Evolutionary conservation across 352 stramenopile species (phyloP), one percentile per base, ranked within the genome.

Genomic region (Phytophthora sansomeana): DNA sequence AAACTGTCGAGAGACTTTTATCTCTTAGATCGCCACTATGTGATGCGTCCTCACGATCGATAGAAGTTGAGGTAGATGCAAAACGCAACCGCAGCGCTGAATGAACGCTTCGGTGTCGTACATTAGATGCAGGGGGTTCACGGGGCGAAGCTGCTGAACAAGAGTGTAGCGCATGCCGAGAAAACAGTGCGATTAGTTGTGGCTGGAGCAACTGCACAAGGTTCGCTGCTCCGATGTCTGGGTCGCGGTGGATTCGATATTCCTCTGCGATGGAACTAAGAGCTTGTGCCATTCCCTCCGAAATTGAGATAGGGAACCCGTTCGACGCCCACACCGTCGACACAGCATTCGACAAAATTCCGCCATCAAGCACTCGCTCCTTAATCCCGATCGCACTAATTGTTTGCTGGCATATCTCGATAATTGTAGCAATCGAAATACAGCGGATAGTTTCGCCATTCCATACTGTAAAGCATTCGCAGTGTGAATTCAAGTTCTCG

Each of bases 1-100:
- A 54, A 28, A 77, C 49, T 44, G 69, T 78, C 0, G 63, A 70
- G 4, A 72, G 28, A 33, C 21, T 24, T 24, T 24, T 3, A 24
- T 74, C 39, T 24, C 49, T 59, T 7, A 16, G 11, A 52, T 59
- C 28, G 39, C 13, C 2, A 0, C 48, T 19, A 47, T 16, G 14
- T 35, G 39, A 28, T 26, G 41, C 29, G 21, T 48, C 41, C 32
- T 61, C 46, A 36, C 21, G n/a, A 39, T 65, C 57, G 39, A 24
- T 58, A 19, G 3, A 1, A 24, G 32, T 57, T 44, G 44, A 64
- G 10, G 52, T 72, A 3, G 44, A 24, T 66, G 49, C 59, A 36
- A 74, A 65, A 11, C 79, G 77, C 49, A 91, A 63, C 4, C 85
- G 79, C 44, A 93, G n/a, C 10, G 85, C 82, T 14, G 82, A 93